Evolutionary conservation across 768 basidiomycete genomes (phyloP), one percentile per base, ranked within the genome.

Genomic region (Suillus ampliporus): DNA sequence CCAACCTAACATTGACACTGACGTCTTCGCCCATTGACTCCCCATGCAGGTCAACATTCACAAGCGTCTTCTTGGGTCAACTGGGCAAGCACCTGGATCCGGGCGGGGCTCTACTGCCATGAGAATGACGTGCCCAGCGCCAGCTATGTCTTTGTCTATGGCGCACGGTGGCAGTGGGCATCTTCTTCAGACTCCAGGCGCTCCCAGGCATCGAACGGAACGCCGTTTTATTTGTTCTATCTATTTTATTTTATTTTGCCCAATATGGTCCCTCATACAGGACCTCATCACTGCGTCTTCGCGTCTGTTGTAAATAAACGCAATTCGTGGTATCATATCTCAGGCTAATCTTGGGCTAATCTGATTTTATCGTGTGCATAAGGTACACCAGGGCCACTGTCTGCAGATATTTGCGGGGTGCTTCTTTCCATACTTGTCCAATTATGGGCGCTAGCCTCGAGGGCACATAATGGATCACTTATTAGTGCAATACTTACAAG

Each of bases 31-130:
- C 85, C 0, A 82, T 84, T 61, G 86, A 89, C 90, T 11, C 89
- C 91, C 3, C 86, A 87, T 54, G 66, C 87, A 38, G 82, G 84
- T 23, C 88, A 89, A 65, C 83, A 88, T 63, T 78, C 86, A 13
- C 89, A 90, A 64, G 69, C 71, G 83, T 79, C 60, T n/a, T 62
- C 73, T 64, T 38, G 60, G 64, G 34, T 65, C 74, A 1, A 64
- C 76, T 53, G 66, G 64, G 35, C 73, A 72, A 40, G 68, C 74
- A 7, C 84, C 90, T 0, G 73, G 80, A 13, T 91, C 91, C 26
- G 89, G 92, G 62, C 85, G 91, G 48, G 86, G 88, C 23, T 94
- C 92, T 17, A 91, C 92, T 14, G 84, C 84, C 58, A 72, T 86
- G 19, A 78, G 80, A 38, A 82, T 87, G 37, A 85, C 90, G 37